Evolutionary conservation across 495 filamentous ascomycete genomes (phyloP), one percentile per base, ranked within the genome.

Genomic region (Glutinoglossum americanum): DNA sequence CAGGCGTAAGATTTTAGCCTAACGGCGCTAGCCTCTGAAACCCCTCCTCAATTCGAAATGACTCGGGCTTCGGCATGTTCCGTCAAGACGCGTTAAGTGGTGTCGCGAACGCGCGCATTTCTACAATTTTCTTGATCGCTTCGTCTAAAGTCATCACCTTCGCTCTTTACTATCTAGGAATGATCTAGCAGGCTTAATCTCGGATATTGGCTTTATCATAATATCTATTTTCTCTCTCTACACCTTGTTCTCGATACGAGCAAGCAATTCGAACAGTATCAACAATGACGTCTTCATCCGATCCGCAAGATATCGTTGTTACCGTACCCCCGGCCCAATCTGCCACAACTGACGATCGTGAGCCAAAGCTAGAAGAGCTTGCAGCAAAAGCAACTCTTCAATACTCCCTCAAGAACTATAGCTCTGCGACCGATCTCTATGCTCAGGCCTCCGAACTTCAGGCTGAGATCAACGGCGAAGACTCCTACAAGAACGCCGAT

Each of bases 401-500:
- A 62, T 95, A 92, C 68, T 80, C 82, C 13, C 80, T 83, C 61
- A 95, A 90, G 72, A 82, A 94, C 63, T 90, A 88, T 65, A 79
- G 80, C 59, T 76, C 80, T 45, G 86, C 92, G 27, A 78, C 87
- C 23, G 92, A 97, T 65, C 70, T 85, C 47, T 99, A 88, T 69
- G 85, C 87, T 8, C 79, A 85, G 59, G 92, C 92, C 19, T 84
- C 85, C 44, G 88, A 92, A 66, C 73, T 96, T 59, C 92, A 99
- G 66, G 87, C 86, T 54, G 79, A 85, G 67, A 74, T 95, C 65
- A 87, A 96, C 70, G 92, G 90, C 65, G 93, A 97, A 69, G 79
- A 93, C 74, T 82, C 80, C 48, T 77, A 85, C 5, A 80, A 84
- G 33, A 97, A 99, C 62, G 90, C 89, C 17, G 89, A 94, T 64